Evolutionary conservation across 176 grass and related monocot species (phyloP).

Genomic region (Paspalum vaginatum): DNA sequence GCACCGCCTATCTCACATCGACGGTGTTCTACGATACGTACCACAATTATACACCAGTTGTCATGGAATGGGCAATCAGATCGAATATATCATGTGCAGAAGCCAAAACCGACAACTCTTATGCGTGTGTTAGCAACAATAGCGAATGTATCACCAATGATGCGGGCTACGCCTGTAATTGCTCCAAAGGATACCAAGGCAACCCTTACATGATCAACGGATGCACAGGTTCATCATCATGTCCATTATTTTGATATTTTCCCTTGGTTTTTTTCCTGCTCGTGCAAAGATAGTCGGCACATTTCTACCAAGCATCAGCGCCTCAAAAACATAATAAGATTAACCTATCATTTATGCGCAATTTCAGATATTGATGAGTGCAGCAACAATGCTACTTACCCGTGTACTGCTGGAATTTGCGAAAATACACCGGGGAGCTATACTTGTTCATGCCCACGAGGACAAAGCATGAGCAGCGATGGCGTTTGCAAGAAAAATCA

Average conservation of each 20-base stretch:
- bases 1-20: slow-evolving; percentile 22
- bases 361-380: slow-evolving; percentile 39
- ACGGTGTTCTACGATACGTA: background rate
- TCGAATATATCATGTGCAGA: background rate
- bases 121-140: slow-evolving; percentile 14
- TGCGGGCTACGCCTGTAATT: slow-evolving; percentile 20
- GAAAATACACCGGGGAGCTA: background rate
- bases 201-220: slow-evolving; percentile 19
- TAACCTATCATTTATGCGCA: background rate
- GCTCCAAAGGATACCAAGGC: background rate
- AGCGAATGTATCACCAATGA: background rate
- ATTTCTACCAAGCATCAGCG: background rate
- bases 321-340: background rate
- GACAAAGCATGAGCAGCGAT: background rate
- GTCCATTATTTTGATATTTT: background rate
- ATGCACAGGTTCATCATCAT: slow-evolving; percentile 19
- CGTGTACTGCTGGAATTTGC: background rate
- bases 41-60: background rate
- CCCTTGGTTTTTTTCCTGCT: background rate
- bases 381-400: background rate
- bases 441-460: background rate
- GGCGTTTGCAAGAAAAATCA: background rate
- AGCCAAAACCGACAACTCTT: background rate
- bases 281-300: too few species aligned
- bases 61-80: slow-evolving; percentile 34